Evolutionary conservation across 257 asterid species (phyloP).

Genomic region (Thymus mandschuricus): DNA sequence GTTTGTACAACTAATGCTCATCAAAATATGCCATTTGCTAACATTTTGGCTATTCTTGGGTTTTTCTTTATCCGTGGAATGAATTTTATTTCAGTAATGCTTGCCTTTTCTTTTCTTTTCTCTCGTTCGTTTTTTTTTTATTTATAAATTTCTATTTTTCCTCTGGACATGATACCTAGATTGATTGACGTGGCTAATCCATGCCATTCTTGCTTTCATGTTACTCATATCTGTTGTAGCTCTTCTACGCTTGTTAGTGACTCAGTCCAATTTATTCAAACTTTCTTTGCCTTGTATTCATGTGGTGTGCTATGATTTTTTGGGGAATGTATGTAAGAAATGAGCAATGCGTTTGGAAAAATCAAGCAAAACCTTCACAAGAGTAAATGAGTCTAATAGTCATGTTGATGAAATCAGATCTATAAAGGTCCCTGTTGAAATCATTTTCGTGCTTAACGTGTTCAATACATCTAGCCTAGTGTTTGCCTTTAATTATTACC

Average conservation of each 20-base stretch:
- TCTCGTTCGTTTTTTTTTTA: too few relatives aligned
- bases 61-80: background rate
- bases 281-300: background rate
- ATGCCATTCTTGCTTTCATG: slow-evolving; percentile 6
- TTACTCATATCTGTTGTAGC: slow-evolving; percentile 17
- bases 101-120: too few relatives aligned
- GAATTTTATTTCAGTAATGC: background rate
- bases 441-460: background rate
- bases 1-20: background rate
- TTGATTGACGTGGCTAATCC: slow-evolving; percentile 2
- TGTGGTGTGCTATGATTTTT: too few relatives aligned
- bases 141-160: too few relatives aligned
- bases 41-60: background rate
- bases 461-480: background rate
- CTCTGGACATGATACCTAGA: background rate
- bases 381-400: background rate
- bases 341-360: too few relatives aligned
- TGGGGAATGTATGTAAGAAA: too few relatives aligned
- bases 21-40: background rate
- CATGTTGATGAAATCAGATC: background rate
- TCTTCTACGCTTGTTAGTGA: background rate
- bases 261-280: background rate
- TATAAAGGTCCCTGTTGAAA: slow-evolving; percentile 1
- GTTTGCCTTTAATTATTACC: background rate
- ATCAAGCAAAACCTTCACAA: too few relatives aligned